Evolutionary conservation across 371 early-diverging fungal species (phyloP), one percentile per base, ranked within the genome.

Genomic region (Apophysomyces elegans): DNA sequence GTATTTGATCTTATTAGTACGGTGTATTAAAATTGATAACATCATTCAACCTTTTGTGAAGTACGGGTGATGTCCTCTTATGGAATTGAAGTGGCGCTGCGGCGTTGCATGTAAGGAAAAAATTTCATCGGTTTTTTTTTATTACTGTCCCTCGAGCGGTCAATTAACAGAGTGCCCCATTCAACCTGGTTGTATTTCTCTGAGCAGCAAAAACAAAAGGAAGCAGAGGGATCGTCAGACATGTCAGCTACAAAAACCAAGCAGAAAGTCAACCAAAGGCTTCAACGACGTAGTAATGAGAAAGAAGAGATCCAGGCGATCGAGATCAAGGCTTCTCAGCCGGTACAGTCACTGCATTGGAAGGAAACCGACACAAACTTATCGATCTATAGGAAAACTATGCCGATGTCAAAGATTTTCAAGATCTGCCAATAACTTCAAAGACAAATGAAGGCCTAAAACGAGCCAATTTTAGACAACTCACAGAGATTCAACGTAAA

Each of bases 401-500:
- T 32, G 59, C 41, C 16, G 66, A 72, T 47, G 60, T 50, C 35
- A 74, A 77, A 41, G 60, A 70, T 39, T 91, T 91, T 68, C 59
- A 75, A 5, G 91, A 92, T 47, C 79, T 93, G 5, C 93, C 94
- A 1, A 83, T 93, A 47, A 87, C 91, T 1, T 69, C 64, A 43
- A 84, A 86, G 74, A 89, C 94, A 6, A 62, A 79, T 26, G 68
- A 79, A 59, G 95, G 94, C 6, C 73, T 95, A n/a, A 82, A 84
- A 62, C 75, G 77, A 57, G 88, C 90, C 39, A 92, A 95, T 72
- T 98, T 87, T 72, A 83, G 91, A 32, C 92, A 95, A 75, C 90
- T 97, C 89, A 99, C 99, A 4, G 99, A 97, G 45, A 98, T 99
- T 71, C 99, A 99, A 77, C 85, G 88, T 38, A 93, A 91, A 66